A percentile compares a stretch with the other conserved stretches of the same genome.
These are phyloP conservation scores for Dactylorhiza incarnata DNA, from an alignment of 106 monocot species.

Conservation along the genomic window DNA sequence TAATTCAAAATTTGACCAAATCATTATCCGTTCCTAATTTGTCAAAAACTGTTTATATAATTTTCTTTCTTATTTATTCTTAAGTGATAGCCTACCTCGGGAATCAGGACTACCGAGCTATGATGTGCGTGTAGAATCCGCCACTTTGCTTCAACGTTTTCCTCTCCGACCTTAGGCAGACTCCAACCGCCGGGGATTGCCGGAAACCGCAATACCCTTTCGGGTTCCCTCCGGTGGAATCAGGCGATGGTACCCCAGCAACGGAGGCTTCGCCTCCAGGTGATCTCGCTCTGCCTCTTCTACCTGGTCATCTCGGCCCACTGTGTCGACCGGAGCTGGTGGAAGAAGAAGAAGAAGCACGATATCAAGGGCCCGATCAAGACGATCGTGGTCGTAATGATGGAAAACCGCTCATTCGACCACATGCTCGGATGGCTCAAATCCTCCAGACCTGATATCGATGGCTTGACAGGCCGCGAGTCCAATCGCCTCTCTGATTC, in stretches of 20 bases:
- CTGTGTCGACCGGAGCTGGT: constrained; percentile 15
- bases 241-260: background rate
- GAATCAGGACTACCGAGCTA: no score
- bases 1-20: no score
- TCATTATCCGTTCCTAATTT: no score
- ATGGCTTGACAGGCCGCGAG: constrained; percentile 16
- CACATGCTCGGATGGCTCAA: constrained; percentile 60
- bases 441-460: constrained; percentile 16
- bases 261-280: constrained; percentile 3
- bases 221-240: background rate
- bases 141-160: no score
- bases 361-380: constrained; percentile 76
- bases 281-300: constrained; percentile 17
- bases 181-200: background rate
- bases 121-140: no score
- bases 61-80: no score
- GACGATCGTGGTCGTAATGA: constrained; percentile 69
- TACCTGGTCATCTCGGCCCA: constrained; percentile 29
- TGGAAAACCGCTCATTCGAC: constrained; percentile 86
- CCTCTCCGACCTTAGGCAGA: background rate
- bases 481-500: constrained; percentile 40
- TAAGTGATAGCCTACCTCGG: no score
- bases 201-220: background rate
- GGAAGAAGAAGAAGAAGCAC: constrained; percentile 28
- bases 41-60: no score